phyloP scores from a whole-genome alignment of 768 basidiomycete species.

The Tulasnella sp. region DNA sequence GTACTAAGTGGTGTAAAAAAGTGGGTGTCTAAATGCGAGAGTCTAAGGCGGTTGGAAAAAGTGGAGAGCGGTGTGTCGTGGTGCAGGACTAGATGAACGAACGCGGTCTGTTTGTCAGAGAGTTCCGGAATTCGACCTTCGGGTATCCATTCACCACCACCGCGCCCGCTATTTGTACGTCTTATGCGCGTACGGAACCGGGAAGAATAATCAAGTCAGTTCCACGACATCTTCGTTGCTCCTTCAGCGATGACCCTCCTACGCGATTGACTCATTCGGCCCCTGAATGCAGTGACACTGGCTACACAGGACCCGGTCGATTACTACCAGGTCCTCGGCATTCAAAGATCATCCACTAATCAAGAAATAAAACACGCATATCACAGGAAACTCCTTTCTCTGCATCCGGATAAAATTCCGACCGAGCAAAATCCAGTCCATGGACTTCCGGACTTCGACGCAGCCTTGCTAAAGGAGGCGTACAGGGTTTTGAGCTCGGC shows the following conservation, averaged over 20 bases:
- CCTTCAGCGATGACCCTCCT: neutral
- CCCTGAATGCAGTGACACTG: neutral
- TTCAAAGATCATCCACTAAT: conserved; percentile 48
- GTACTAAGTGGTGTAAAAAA: neutral
- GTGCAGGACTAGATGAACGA: neutral
- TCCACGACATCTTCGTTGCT: neutral
- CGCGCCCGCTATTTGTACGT: neutral
- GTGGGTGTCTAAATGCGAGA: neutral
- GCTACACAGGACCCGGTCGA: conserved; percentile 32
- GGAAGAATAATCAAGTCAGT: neutral
- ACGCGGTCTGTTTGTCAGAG: conserved; percentile 9
- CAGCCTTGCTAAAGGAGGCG: conserved; percentile 63
- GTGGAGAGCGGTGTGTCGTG: neutral
- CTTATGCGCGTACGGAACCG: neutral
- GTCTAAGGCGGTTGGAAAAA: neutral
- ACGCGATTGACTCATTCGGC: neutral
- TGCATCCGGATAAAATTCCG: conserved; percentile 59
- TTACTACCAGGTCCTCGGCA: conserved; percentile 58
- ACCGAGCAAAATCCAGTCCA: neutral
- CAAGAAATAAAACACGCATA: conserved; percentile 66
- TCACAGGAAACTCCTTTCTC: conserved; percentile 57
- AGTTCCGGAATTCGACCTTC: neutral
- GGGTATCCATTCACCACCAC: neutral
- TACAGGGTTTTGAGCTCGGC: conserved; percentile 57
- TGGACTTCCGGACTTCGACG: conserved; percentile 41